phyloP scores from a whole-genome alignment of 345 rosid genomes.

The Nephelium lappaceum region DNA sequence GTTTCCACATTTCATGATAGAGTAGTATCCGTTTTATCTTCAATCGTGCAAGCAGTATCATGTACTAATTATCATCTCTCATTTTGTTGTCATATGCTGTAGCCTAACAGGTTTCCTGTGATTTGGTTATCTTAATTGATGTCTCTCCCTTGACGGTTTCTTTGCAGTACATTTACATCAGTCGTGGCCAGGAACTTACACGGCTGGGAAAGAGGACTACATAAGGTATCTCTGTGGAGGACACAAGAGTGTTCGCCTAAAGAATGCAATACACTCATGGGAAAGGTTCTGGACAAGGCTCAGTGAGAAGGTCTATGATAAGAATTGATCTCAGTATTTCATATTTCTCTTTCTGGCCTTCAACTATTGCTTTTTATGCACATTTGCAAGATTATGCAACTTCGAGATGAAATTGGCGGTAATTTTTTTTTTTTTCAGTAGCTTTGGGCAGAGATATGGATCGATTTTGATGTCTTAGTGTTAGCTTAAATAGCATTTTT shows the following conservation, averaged over 20 bases:
- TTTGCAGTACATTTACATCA: constrained; percentile 66
- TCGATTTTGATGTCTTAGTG: too few relatives aligned
- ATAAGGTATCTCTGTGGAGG: constrained; percentile 54
- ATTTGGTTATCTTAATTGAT: neutral
- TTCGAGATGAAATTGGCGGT: too few relatives aligned
- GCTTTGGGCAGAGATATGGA: too few relatives aligned
- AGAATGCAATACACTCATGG: too few relatives aligned
- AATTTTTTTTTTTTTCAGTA: too few relatives aligned
- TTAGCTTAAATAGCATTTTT: too few relatives aligned
- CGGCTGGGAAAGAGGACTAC: constrained; percentile 69
- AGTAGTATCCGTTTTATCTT: neutral
- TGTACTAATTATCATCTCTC: neutral
- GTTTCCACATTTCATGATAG: neutral
- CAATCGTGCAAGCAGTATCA: neutral
- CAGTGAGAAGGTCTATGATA: too few relatives aligned
- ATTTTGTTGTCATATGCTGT: neutral
- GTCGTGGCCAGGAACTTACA: constrained; percentile 67
- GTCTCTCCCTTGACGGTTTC: neutral
- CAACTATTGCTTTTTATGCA: too few relatives aligned
- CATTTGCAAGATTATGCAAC: too few relatives aligned
- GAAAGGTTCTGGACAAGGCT: too few relatives aligned
- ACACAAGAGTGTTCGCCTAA: constrained; percentile 56
- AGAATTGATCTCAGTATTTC: too few relatives aligned
- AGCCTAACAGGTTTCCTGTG: neutral
- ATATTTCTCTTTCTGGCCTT: too few relatives aligned